Base-by-base conservation (phyloP, 2,329 filamentous ascomycete species). In the Hypoxylon sp. region DNA sequence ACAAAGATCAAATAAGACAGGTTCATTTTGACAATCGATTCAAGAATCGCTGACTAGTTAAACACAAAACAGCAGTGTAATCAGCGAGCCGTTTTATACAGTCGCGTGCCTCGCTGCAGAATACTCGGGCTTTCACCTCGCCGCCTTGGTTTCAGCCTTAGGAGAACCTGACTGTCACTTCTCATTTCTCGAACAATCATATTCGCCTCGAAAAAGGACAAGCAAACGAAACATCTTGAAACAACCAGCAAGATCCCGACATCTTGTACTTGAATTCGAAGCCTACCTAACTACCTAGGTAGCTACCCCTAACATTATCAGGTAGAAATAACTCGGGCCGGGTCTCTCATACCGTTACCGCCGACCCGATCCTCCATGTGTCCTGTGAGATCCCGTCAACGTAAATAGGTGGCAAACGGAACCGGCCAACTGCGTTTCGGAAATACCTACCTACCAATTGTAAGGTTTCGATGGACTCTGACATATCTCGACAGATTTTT, bases 181-280 rank as follows among this genome's bases (percentile, higher is more conserved):
- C 30, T 48, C 41, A 11, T 21, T 12, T 12, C 25, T 47, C 25
- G 43, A 25, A 47, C 25, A 25, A 12, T 21, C 27, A 12, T n/a
- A n/a, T 25, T 23, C 53, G 11, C 21, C 11, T 27, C 23, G 7
- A 46, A 34, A 32, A 11, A 14, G n/a, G 27, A 57, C 5, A 57
- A 50, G 59, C 41, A 58, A 62, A 50, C 41, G 21, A 21, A 21
- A 21, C n/a, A 19, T 11, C 14, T 46, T 12, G 58, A 55, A 66
- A 12, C 21, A 11, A 7, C 41, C 23, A 56, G 54, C 21, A 51
- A 11, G 16, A 19, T 51, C 34, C 25, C 45, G 45, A 25, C 16
- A 41, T 19, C 3, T 29, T 47, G 8, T 47, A 25, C 45, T 25
- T 9, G 2, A 23, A 7, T n/a, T 56, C 32, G 46, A 48, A 48